phyloP scores from a whole-genome alignment of 2,329 filamentous ascomycete species.

The Thelonectria discophora region DNA sequence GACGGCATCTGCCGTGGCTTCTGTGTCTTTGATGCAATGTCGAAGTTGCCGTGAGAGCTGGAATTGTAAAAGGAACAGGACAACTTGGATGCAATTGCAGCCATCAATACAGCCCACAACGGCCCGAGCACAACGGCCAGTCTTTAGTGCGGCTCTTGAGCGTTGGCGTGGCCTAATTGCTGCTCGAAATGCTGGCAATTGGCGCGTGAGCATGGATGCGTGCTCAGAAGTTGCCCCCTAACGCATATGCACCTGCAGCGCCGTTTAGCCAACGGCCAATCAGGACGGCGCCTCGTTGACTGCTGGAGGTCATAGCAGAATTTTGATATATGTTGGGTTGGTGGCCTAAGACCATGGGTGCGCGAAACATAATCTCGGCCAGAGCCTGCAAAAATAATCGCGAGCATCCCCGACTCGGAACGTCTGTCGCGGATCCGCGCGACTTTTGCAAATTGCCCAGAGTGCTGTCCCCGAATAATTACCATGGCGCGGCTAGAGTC shows the following conservation, averaged over 20 bases:
- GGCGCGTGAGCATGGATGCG: slow-evolving; percentile 35
- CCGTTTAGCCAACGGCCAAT: slow-evolving; percentile 40
- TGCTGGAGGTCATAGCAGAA: slow-evolving; percentile 31
- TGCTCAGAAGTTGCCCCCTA: slow-evolving; percentile 27
- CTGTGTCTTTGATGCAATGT: slow-evolving; percentile 30
- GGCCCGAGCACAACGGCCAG: slow-evolving; percentile 4
- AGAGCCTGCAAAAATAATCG: slow-evolving; percentile 35
- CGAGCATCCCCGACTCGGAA: slow-evolving; percentile 34
- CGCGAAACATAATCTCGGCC: slow-evolving; percentile 44
- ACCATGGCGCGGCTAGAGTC: slow-evolving; percentile 26
- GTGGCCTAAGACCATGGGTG: slow-evolving; percentile 41
- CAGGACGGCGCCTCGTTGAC: slow-evolving; percentile 21
- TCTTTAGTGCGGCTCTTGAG: slow-evolving; percentile 27
- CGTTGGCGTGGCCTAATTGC: slow-evolving; percentile 23
- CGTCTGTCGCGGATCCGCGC: slow-evolving; percentile 35
- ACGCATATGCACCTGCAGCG: slow-evolving; percentile 41
- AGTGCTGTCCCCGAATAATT: slow-evolving; percentile 31
- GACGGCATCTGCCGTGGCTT: slow-evolving; percentile 42
- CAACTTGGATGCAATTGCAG: neutral
- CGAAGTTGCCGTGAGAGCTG: neutral
- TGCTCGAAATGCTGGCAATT: slow-evolving; percentile 30
- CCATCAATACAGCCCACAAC: neutral
- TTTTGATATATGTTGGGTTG: slow-evolving; percentile 41
- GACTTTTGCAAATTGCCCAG: slow-evolving; percentile 33
- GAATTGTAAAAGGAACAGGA: slow-evolving; percentile 5